Evolutionary conservation across 768 basidiomycete genomes (phyloP).

Genomic region (Termitomyces sp.): DNA sequence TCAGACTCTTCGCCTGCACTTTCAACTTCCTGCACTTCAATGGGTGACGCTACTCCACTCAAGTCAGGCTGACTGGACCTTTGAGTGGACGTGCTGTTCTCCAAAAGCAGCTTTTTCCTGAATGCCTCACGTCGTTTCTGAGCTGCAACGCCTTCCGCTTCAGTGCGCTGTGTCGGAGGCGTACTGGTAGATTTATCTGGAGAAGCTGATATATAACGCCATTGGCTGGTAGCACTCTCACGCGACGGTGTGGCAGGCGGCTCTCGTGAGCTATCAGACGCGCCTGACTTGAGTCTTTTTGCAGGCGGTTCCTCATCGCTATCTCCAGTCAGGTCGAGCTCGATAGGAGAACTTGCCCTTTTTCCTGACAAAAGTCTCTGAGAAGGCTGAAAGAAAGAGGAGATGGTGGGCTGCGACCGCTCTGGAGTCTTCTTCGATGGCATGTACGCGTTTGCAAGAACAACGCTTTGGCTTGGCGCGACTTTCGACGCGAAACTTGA

Average conservation of each 20-base stretch:
- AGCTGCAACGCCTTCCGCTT: slow-evolving; percentile 20
- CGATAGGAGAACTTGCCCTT: slow-evolving; percentile 10
- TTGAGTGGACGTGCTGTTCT: slow-evolving; percentile 36
- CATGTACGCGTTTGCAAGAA: slow-evolving; percentile 4
- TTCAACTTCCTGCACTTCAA: slow-evolving; percentile 21
- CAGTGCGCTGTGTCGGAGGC: slow-evolving; percentile 6
- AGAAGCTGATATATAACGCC: slow-evolving; percentile 40
- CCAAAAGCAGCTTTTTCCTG: slow-evolving; percentile 46
- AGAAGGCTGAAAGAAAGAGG: slow-evolving; percentile 32
- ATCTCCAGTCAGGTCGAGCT: slow-evolving; percentile 51
- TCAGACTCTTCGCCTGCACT: slow-evolving; percentile 42
- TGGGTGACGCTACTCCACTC: slow-evolving; percentile 12
- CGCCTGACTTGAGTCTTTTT: slow-evolving; percentile 25
- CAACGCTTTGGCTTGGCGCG: not conserved
- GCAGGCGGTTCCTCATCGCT: slow-evolving; percentile 26
- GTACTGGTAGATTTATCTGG: slow-evolving; percentile 17
- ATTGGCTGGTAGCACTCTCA: slow-evolving; percentile 26
- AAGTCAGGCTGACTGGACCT: slow-evolving; percentile 15
- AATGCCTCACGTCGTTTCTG: slow-evolving; percentile 38
- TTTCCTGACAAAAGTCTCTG: slow-evolving; percentile 8
- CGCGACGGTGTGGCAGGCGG: not conserved
- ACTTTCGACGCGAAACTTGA: slow-evolving; percentile 1
- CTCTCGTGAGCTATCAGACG: not conserved
- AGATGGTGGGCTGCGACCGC: slow-evolving; percentile 33
- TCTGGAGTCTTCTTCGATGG: slow-evolving; percentile 7